Percentiles rank a stretch among this genome's conserved stretches.
phyloP scores from a whole-genome alignment of 2,329 filamentous ascomycete species.

The Cladosporium sp. region DNA sequence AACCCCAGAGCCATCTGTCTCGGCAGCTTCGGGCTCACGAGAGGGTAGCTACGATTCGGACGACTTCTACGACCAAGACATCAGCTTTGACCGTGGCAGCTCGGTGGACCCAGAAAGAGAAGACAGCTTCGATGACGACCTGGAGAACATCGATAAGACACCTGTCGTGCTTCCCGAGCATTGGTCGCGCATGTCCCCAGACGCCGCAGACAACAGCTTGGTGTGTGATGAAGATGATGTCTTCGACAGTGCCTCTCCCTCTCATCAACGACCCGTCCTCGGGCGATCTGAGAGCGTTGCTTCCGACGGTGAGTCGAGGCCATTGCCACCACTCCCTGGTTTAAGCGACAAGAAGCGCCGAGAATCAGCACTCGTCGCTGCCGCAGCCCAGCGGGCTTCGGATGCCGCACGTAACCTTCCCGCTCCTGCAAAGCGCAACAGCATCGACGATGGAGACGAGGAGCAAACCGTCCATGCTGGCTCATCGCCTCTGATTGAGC shows the following conservation, averaged over 20 bases:
- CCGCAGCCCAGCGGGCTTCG: constrained; percentile 71
- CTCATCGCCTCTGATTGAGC: constrained; percentile 56
- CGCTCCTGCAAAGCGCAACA: constrained; percentile 66
- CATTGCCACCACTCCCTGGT: constrained; percentile 81
- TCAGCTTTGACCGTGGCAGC: constrained; percentile 60
- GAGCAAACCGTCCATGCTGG: neutral
- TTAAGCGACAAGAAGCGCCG: constrained; percentile 45
- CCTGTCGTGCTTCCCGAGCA: constrained; percentile 97
- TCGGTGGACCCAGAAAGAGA: constrained; percentile 60
- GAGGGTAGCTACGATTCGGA: constrained; percentile 88
- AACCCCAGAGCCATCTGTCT: constrained; percentile 86
- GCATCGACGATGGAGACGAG: constrained; percentile 64
- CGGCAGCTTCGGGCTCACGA: constrained; percentile 82
- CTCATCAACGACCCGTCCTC: constrained; percentile 56
- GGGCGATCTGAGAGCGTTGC: constrained; percentile 70
- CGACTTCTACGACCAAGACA: constrained; percentile 70
- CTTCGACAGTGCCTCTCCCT: constrained; percentile 57
- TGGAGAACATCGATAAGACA: constrained; percentile 95
- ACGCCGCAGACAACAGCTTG: constrained; percentile 57
- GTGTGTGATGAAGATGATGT: constrained; percentile 62
- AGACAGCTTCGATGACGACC: constrained; percentile 92
- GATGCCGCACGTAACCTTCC: constrained; percentile 69
- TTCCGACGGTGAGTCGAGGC: constrained; percentile 79
- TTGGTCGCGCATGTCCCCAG: constrained; percentile 79
- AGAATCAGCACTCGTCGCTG: constrained; percentile 59